Base-by-base conservation (phyloP, 495 filamentous ascomycete genomes). In the Aspergillus cavernicola region DNA sequence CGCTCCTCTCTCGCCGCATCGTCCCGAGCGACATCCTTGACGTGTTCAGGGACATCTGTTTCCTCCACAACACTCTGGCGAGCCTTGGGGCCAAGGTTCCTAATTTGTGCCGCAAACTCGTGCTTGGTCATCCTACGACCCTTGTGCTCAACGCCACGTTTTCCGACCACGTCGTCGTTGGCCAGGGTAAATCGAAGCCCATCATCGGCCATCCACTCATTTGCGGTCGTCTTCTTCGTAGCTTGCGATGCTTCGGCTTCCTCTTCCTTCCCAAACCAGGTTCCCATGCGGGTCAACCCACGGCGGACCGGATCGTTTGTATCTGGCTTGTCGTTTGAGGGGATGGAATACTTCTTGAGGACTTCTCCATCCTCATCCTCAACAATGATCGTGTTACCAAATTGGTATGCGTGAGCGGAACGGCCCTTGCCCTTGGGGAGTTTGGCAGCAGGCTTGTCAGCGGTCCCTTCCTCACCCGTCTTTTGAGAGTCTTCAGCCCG, bases 321-420 rank as follows among this genome's bases (percentile, higher is more conserved):
- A 40, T 60, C 59, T n/a, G 57, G 55, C 41, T 32, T 65, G 35
- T 61, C 68, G 9, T 66, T 66, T 59, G 61, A 59, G 10, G 91
- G 87, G 24, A 97, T 85, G 47, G 95, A 89, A 66, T 96, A 97
- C 53, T 93, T 95, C 76, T 95, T 95, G 66, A 99, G 82, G 11
- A 99, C 95, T 63, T 99, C 95, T 24, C 95, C 95, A 64, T 96
- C 88, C 66, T 92, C 91, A 60, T 99, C 92, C 69, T 99, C 95
- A 13, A 99, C 90, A 62, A 99, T 97, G 59, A 99, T 92, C 66
- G 91, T 96, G 58, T 89, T 93, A 38, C 92, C 95, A 59, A 92
- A 97, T 59, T 96, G 90, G 61, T 96, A 99, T 3, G 95, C 95
- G 61, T 89, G 80, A 10, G 95, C 95, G 5, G 93, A 85, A 19